phyloP scores from a whole-genome alignment of 2,329 filamentous ascomycete genomes.

The Amauroascus niger region DNA sequence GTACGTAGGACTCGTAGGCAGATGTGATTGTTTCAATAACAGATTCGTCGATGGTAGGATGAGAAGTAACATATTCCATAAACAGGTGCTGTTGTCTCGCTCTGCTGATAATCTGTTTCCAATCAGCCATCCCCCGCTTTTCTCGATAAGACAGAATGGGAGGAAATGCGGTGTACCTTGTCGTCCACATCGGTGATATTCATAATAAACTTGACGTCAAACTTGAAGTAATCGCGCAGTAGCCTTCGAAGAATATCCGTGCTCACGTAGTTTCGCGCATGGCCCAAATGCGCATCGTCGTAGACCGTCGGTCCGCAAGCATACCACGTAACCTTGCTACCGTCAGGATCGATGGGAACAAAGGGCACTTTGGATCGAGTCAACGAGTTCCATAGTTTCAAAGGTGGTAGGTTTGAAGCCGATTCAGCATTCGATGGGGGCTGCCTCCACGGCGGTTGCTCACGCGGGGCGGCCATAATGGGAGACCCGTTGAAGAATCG shows the following conservation, averaged over 20 bases:
- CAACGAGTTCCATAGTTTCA: conserved; percentile 73
- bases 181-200: conserved; percentile 83
- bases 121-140: neutral
- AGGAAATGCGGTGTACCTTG: conserved; percentile 42
- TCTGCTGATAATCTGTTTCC: conserved; percentile 49
- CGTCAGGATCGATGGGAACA: conserved; percentile 57
- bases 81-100: conserved; percentile 72
- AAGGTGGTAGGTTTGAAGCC: conserved; percentile 39
- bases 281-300: conserved; percentile 70
- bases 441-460: conserved; percentile 40
- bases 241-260: conserved; percentile 82
- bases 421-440: conserved; percentile 27
- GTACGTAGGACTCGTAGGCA: conserved; percentile 49
- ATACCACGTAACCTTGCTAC: conserved; percentile 70
- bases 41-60: conserved; percentile 37
- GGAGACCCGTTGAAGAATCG: conserved; percentile 5
- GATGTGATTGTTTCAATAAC: conserved; percentile 42
- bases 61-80: conserved; percentile 51
- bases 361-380: conserved; percentile 66
- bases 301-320: conserved; percentile 81
- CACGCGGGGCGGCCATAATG: conserved; percentile 24
- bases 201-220: conserved; percentile 78
- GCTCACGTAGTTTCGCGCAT: conserved; percentile 82
- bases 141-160: neutral
- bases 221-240: conserved; percentile 71